Conservation (phyloP, 108 stramenopile genomes). For the Pseudonitzschia multiseries region DNA sequence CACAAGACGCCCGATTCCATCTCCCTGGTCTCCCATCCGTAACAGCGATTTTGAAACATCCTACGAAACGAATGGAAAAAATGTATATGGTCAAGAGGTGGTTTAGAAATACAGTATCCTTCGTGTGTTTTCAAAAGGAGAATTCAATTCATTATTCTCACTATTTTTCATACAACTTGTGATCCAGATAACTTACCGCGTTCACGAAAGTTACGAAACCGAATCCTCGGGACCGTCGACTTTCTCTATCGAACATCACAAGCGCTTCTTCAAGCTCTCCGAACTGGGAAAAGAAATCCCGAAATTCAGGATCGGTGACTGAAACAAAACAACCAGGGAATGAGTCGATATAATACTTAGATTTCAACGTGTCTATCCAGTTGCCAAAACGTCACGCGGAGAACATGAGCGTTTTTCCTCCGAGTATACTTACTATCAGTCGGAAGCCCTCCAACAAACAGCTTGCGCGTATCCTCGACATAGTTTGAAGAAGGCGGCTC, state of each 20-base stretch:
- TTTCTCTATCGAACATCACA: conserved; percentile 80
- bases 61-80: not conserved
- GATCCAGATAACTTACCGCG: conserved; percentile 29
- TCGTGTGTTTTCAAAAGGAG: too few relatives aligned
- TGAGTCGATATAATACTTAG: not conserved
- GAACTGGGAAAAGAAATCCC: conserved; percentile 69
- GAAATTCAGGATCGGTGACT: conserved; percentile 71
- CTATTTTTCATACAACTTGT: not conserved
- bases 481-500: not conserved
- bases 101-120: not conserved
- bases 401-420: not conserved
- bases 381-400: not conserved
- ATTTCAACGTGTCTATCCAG: not conserved
- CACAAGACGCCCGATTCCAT: conserved; percentile 45
- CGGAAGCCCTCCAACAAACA: conserved; percentile 12
- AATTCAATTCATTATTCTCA: too few relatives aligned
- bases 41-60: conserved; percentile 19
- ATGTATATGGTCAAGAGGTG: not conserved
- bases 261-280: conserved; percentile 68
- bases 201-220: conserved; percentile 90
- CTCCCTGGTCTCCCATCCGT: conserved; percentile 12
- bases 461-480: not conserved
- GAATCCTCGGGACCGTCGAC: conserved; percentile 82
- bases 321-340: conserved; percentile 7
- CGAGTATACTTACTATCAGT: not conserved